phyloP scores from a whole-genome alignment of 129 eudicot genomes.

The Helianthus tuberosus region DNA sequence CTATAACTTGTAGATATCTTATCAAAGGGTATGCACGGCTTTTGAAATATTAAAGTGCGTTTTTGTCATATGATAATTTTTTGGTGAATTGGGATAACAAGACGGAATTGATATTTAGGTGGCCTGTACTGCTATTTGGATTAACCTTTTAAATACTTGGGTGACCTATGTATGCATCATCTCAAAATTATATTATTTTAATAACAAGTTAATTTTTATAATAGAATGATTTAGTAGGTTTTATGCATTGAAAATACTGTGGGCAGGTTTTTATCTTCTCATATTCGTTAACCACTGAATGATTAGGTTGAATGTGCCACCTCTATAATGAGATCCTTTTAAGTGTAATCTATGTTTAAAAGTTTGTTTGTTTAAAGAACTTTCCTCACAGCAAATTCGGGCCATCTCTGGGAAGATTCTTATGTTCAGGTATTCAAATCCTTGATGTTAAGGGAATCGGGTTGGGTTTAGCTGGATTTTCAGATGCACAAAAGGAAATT shows the following conservation, averaged over 20 bases:
- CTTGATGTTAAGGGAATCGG: conserved; percentile 61
- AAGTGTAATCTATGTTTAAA: background rate
- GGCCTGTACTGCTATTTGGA: too few species aligned
- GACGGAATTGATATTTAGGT: too few species aligned
- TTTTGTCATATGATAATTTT: too few species aligned
- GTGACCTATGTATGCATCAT: too few species aligned
- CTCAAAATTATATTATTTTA: background rate
- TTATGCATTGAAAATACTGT: background rate
- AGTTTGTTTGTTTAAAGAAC: background rate
- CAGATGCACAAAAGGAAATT: conserved; percentile 45
- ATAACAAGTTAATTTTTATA: too few species aligned
- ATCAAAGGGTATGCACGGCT: too few species aligned
- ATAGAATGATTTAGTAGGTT: background rate
- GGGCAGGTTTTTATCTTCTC: background rate
- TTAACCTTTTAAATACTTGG: too few species aligned
- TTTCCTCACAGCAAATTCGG: conserved; percentile 51
- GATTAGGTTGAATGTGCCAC: background rate
- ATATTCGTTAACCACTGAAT: background rate
- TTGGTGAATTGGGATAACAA: too few species aligned
- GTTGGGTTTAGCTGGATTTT: conserved; percentile 70
- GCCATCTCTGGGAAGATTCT: conserved; percentile 52
- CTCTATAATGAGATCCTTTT: background rate
- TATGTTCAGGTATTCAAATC: conserved; percentile 49
- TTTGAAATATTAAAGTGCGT: too few species aligned
- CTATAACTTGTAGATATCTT: too few species aligned